phyloP scores from a whole-genome alignment of 257 asterid species.

The Osmanthus fragrans region DNA sequence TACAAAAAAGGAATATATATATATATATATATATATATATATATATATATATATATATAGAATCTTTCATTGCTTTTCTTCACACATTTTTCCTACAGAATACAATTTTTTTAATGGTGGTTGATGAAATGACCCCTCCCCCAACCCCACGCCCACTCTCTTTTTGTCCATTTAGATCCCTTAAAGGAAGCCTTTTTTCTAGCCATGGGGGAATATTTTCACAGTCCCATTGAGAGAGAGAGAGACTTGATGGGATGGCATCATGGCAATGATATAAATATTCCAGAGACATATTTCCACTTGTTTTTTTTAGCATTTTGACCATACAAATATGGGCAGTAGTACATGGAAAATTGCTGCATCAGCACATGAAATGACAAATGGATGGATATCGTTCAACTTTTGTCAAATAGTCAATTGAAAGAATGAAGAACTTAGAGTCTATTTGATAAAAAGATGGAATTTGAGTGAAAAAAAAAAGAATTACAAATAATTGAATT shows the following conservation, averaged over 20 bases:
- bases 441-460: too few relatives aligned
- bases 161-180: not conserved
- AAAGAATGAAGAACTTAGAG: too few relatives aligned
- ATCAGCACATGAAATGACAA: too few relatives aligned
- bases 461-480: too few relatives aligned
- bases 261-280: not conserved
- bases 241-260: slow-evolving; percentile 18
- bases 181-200: not conserved
- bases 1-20: not conserved
- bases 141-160: not conserved
- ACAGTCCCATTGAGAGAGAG: not conserved
- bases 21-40: not conserved
- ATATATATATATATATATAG: not conserved
- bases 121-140: slow-evolving; percentile 45
- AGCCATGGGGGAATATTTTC: slow-evolving; percentile 24
- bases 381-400: too few relatives aligned
- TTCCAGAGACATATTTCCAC: slow-evolving; percentile 35
- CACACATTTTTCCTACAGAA: slow-evolving; percentile 10
- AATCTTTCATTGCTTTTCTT: slow-evolving; percentile 17
- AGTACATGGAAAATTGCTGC: not conserved
- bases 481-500: too few relatives aligned
- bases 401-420: too few relatives aligned
- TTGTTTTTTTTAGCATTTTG: slow-evolving; percentile 23
- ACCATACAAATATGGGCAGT: slow-evolving; percentile 24
- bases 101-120: slow-evolving; percentile 33